These are phyloP conservation scores for Boletus sp. DNA, from an alignment of 1,284 basidiomycete species.

Conservation along the genomic window DNA sequence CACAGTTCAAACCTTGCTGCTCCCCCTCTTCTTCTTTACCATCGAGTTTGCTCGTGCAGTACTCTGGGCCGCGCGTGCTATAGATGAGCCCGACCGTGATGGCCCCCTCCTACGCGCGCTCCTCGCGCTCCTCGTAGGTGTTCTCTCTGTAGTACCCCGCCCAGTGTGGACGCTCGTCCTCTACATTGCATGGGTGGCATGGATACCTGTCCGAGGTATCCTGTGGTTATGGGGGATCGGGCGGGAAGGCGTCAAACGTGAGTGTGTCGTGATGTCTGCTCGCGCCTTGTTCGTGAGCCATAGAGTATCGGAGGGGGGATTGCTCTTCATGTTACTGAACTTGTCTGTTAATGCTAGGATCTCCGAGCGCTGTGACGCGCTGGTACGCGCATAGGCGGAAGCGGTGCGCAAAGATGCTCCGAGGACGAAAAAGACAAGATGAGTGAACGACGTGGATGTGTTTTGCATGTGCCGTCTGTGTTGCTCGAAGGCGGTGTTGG, in stretches of 20 bases:
- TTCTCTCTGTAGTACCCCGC: background rate
- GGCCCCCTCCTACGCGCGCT: constrained; percentile 5
- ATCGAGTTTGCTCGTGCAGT: constrained; percentile 10
- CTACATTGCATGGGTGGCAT: background rate
- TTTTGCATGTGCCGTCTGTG: no score
- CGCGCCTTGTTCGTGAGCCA: no score
- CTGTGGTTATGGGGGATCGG: constrained; percentile 23
- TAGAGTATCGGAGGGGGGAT: no score
- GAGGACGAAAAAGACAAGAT: background rate
- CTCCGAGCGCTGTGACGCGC: constrained; percentile 11
- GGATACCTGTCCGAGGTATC: constrained; percentile 13
- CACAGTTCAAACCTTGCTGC: constrained; percentile 4
- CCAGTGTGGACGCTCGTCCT: constrained; percentile 4
- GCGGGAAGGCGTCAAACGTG: constrained; percentile 11
- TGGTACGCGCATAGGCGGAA: constrained; percentile 14
- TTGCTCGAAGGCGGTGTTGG: no score
- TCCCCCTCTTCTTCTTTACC: constrained; percentile 11
- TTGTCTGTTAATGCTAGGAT: constrained; percentile 5
- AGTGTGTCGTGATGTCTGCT: background rate
- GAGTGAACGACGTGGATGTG: background rate
- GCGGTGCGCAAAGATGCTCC: background rate
- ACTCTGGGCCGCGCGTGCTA: constrained; percentile 11
- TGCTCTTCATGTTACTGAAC: no score
- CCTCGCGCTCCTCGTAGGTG: constrained; percentile 1
- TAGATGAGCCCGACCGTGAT: constrained; percentile 6